Evolutionary conservation across 2,329 filamentous ascomycete species (phyloP).

Genomic region (Colletotrichum gigasporum): DNA sequence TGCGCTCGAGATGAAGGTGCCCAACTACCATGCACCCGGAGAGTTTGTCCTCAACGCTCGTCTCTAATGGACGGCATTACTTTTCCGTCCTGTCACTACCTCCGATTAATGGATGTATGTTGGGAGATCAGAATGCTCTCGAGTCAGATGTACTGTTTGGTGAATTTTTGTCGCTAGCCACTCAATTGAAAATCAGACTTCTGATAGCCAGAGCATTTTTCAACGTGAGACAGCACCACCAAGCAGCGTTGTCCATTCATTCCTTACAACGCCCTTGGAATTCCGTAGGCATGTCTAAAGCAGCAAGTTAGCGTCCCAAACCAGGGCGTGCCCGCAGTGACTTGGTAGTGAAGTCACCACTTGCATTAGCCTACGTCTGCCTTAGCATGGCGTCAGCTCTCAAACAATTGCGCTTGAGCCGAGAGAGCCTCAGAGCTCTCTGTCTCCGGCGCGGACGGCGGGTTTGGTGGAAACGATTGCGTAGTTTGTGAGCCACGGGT

Average conservation of each 20-base stretch:
- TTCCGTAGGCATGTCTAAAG: too few relatives aligned
- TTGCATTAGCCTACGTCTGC: too few relatives aligned
- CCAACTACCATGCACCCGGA: constrained; percentile 67
- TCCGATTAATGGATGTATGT: not conserved
- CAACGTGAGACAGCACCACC: too few relatives aligned
- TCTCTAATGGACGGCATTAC: constrained; percentile 41
- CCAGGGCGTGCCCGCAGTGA: too few relatives aligned
- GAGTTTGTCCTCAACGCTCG: constrained; percentile 52
- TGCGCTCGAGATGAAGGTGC: constrained; percentile 81
- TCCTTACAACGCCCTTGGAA: too few relatives aligned
- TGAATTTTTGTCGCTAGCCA: not conserved
- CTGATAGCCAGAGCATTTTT: too few relatives aligned
- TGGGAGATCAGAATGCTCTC: constrained; percentile 8
- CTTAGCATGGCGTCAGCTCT: too few relatives aligned
- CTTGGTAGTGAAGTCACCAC: too few relatives aligned
- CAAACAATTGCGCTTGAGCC: too few relatives aligned
- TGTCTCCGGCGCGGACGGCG: not conserved
- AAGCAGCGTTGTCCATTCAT: too few relatives aligned
- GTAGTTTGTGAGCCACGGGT: constrained; percentile 18
- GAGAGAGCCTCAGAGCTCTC: not conserved
- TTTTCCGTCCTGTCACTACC: constrained; percentile 4
- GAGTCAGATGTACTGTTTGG: not conserved
- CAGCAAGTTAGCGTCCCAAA: too few relatives aligned
- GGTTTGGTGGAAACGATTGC: constrained; percentile 3
- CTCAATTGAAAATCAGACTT: not conserved